A percentile compares a stretch with the other conserved stretches of the same genome.
Evolutionary conservation across 306 rosid species (phyloP).

Genomic region (Sphenostylis stenocarpa): DNA sequence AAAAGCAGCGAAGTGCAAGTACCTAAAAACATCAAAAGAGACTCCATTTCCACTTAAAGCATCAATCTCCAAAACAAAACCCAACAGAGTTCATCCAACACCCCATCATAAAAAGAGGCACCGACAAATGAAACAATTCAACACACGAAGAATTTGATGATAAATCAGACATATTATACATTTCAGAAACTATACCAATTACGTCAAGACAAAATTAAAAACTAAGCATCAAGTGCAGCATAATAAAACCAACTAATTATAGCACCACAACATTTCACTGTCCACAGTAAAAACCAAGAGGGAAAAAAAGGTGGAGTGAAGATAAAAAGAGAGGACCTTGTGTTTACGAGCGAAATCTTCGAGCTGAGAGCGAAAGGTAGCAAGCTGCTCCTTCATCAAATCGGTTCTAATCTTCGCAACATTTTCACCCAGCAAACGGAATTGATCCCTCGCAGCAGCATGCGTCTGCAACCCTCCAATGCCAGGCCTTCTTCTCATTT

Average conservation of each 20-base stretch:
- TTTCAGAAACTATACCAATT: neutral
- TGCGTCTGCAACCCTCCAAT: conserved; percentile 89
- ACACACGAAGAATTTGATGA: neutral
- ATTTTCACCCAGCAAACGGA: conserved; percentile 83
- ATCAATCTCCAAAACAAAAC: neutral
- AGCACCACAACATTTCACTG: neutral
- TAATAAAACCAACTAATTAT: neutral
- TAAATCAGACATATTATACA: neutral
- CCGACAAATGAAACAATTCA: neutral
- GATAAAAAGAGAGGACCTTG: conserved; percentile 49
- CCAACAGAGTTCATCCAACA: neutral
- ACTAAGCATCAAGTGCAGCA: neutral
- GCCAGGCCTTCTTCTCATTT: conserved; percentile 92
- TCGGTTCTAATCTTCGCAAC: conserved; percentile 92
- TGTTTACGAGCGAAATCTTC: conserved; percentile 97
- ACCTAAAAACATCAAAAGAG: neutral
- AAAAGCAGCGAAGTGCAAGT: neutral
- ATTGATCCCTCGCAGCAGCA: conserved; percentile 89
- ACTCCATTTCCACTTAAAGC: neutral
- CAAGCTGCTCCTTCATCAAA: conserved; percentile 90
- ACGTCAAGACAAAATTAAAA: neutral
- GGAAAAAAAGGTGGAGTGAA: neutral
- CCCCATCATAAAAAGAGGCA: conserved; percentile 17
- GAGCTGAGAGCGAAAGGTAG: conserved; percentile 85
- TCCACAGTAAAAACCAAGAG: neutral